phyloP scores from a whole-genome alignment of 2,329 filamentous ascomycete species.

The Phialocephala sp. region DNA sequence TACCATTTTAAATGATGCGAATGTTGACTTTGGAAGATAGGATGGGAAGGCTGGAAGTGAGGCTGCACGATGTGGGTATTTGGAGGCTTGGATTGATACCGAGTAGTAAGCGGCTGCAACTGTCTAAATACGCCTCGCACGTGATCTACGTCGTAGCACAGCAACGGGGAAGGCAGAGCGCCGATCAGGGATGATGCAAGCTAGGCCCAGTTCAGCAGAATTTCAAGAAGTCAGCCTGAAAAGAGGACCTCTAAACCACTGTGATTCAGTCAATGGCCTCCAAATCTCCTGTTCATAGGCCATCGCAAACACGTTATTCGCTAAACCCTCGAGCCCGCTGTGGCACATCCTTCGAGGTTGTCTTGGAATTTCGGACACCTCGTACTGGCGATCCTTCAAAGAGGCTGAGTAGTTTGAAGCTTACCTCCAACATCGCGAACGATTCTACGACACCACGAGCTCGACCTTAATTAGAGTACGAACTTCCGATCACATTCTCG shows the following conservation, averaged over 20 bases:
- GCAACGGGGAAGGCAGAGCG: neutral
- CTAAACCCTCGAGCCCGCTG: constrained; percentile 4
- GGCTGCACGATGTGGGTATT: constrained; percentile 9
- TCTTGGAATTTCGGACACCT: constrained; percentile 19
- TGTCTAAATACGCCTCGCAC: too few species aligned
- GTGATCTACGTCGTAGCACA: too few species aligned
- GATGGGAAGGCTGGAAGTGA: constrained; percentile 6
- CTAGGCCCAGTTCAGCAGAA: neutral
- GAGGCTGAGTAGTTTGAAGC: constrained; percentile 28
- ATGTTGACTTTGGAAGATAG: constrained; percentile 26
- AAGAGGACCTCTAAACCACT: constrained; percentile 4
- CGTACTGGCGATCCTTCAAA: constrained; percentile 26
- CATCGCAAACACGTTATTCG: constrained; percentile 12
- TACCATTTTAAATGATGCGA: constrained; percentile 55
- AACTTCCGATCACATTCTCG: neutral
- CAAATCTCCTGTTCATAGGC: constrained; percentile 12
- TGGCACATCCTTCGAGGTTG: constrained; percentile 16
- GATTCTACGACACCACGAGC: constrained; percentile 14
- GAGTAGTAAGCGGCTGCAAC: too few species aligned
- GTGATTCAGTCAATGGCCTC: constrained; percentile 26
- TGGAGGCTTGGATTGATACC: too few species aligned
- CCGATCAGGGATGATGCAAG: constrained; percentile 11
- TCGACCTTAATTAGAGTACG: constrained; percentile 2
- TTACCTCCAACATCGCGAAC: constrained; percentile 17
- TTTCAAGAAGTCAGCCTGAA: constrained; percentile 11